Evolutionary conservation across 352 stramenopile species (phyloP).

Genomic region (Phytophthora pseudosyringae): DNA sequence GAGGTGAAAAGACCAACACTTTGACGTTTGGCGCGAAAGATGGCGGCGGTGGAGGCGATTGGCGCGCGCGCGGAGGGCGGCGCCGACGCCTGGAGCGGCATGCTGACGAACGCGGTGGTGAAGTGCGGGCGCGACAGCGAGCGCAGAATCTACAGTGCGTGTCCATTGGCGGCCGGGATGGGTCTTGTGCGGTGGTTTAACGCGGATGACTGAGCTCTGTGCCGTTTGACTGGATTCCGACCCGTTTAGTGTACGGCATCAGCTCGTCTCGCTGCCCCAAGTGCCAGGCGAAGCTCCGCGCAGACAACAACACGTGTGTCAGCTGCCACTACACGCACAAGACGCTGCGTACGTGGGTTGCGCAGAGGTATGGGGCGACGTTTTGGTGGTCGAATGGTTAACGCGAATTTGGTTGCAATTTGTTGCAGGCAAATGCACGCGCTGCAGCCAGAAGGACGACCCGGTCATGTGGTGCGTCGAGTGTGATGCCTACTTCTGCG

Average conservation of each 20-base stretch:
- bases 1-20: not conserved
- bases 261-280: conserved; percentile 53
- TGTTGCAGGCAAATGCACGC: conserved; percentile 49
- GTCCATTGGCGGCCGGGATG: not conserved
- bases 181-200: not conserved
- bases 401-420: not conserved
- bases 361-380: not conserved
- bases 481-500: conserved; percentile 72
- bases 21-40: conserved; percentile 20
- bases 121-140: conserved; percentile 64
- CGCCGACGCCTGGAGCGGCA: conserved; percentile 35
- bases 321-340: conserved; percentile 53
- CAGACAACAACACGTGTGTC: conserved; percentile 39
- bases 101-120: conserved; percentile 47
- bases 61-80: conserved; percentile 1
- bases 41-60: conserved; percentile 10
- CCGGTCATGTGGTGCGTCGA: conserved; percentile 71
- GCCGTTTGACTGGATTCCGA: conserved; percentile 7
- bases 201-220: not conserved
- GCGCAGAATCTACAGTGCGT: conserved; percentile 59
- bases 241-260: conserved; percentile 66
- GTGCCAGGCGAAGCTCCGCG: conserved; percentile 50
- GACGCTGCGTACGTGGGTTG: conserved; percentile 37
- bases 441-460: conserved; percentile 41
- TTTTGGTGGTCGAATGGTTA: conserved; percentile 3